A percentile compares a stretch with the other conserved stretches of the same genome.
Evolutionary conservation across 257 asterid genomes (phyloP).

Genomic region (Gardenia jasminoides): DNA sequence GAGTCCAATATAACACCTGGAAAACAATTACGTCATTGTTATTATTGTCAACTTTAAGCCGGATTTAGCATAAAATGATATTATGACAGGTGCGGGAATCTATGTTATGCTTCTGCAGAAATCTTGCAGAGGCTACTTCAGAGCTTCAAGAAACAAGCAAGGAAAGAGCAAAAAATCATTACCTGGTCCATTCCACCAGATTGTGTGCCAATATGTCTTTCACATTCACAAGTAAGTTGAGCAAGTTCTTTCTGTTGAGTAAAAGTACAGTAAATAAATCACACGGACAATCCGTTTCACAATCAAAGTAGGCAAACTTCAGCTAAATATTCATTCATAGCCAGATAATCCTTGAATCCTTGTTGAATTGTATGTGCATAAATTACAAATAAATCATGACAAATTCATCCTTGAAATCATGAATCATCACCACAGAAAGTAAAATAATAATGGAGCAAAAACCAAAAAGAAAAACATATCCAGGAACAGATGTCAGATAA

Average conservation of each 20-base stretch:
- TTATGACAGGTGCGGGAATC: not conserved
- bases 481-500: not conserved
- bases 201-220: constrained; percentile 93
- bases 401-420: not conserved
- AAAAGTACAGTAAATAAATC: not conserved
- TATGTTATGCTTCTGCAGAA: not conserved
- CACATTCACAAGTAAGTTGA: constrained; percentile 93
- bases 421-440: not conserved
- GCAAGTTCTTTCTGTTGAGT: constrained; percentile 86
- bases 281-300: not conserved
- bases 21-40: not conserved
- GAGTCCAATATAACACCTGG: not conserved
- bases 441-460: not conserved
- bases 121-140: not conserved
- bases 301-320: not conserved
- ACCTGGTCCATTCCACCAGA: constrained; percentile 99
- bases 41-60: not conserved
- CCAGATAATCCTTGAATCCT: not conserved
- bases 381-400: not conserved
- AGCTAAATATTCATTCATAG: not conserved
- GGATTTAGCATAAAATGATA: not conserved
- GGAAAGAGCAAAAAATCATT: constrained; percentile 18
- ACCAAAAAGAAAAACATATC: not conserved
- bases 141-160: not conserved
- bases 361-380: not conserved